Evolutionary conservation across 2,329 filamentous ascomycete genomes (phyloP), one percentile per base, ranked within the genome.

Genomic region (Colletotrichum neosansevieriae): DNA sequence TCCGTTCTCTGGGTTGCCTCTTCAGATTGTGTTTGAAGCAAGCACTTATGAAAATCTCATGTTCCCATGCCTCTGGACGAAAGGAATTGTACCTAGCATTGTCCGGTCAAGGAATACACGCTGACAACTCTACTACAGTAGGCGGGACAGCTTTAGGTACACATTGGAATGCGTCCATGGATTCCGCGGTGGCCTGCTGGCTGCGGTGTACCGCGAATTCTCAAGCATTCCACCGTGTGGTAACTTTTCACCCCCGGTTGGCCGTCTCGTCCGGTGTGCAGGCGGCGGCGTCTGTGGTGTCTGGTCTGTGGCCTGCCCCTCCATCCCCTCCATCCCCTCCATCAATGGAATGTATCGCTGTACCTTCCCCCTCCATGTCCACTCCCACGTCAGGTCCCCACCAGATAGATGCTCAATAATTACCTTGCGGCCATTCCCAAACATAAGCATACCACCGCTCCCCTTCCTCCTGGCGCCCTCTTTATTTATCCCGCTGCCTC

Each of bases 381-480:
- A 56, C 49, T 65, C 66, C 66, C 66, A 69, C 66, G 66, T 69
- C 66, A 69, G 61, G 61, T 69, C 66, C 66, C 66, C 66, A 69
- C 66, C 40, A 57, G 56, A 65, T 69, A 57, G 56, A 65, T 69
- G 56, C 61, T 69, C 66, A 69, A 69, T 69, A 66, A 66, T 66
- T 59, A 49, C 65, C 65, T 65, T 68, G 61, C 38, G 66, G 54
- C 54, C 40, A 40, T 32, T 32, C 10, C 29, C 49, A 32, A 57
- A 65, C 49, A 65, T 63, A 58, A 42, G 72, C 71, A 75, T 63
- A 62, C 51, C 63, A 61, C 61, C 58, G 60, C 67, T 56, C 47
- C 58, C 61, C 49, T 13, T 60, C 54, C 45, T 54, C 54, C 45
- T 53, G 29, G 17, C 42, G 19, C 21, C 40, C 56, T 36, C 59